Evolutionary conservation across 495 filamentous ascomycete genomes (phyloP), one percentile per base, ranked within the genome.

Genomic region (Lasiosphaeria hispida): DNA sequence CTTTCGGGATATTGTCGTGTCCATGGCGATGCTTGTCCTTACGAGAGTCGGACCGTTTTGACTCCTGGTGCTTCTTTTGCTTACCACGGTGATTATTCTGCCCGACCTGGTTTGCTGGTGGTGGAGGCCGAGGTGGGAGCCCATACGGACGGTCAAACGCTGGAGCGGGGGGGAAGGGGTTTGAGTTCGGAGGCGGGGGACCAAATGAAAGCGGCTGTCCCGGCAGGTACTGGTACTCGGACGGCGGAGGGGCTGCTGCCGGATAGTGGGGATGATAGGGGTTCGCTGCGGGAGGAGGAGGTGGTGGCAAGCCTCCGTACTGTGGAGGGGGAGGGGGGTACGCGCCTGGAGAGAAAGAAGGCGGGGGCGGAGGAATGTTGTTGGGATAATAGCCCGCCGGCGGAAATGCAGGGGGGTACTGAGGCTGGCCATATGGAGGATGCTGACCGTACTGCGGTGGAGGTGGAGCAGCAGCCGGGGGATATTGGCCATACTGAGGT

Each of bases 381-480:
- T 59, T 67, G 15, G 65, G 61, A 35, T 73, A 72, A 47, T 66
- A 68, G 34, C 57, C 57, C 0, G 61, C 64, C 41, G 67, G 67
- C 15, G 59, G 69, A 39, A 65, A 73, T 43, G 53, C 39, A 9
- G 59, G 30, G 33, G 53, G 55, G 60, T 70, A 74, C 36, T 57
- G 70, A 41, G 64, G 64, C 47, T 64, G 64, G 3, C 54, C 57
- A 11, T 69, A 70, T 9, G 63, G 58, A 47, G 60, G 57, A 10
- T 63, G 67, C 15, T 67, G 62, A 33, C 56, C 44, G 40, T 68
- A 69, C 6, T 60, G 63, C 2, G 58, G 59, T 11, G 62, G 49
- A 9, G 64, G 64, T 13, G 53, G 56, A 19, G 50, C 38, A 33
- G 23, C 23, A 30, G 52, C 23, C 17, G 56, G 39, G 10, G 55